phyloP scores from a whole-genome alignment of 345 rosid species.

The Ceriops decandra region DNA sequence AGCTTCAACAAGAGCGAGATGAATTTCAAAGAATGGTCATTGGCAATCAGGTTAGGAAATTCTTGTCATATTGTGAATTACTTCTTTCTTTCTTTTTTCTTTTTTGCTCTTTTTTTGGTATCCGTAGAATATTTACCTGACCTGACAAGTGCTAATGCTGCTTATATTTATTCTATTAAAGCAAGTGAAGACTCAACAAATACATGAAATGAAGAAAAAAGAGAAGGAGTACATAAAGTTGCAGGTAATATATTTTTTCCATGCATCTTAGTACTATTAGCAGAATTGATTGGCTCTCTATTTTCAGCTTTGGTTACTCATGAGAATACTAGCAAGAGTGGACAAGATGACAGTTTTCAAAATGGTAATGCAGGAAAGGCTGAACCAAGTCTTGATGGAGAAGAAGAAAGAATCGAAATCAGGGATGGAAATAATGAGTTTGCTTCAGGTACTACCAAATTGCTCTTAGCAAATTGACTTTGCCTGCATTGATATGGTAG shows the following conservation, averaged over 20 bases:
- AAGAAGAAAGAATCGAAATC: conserved; percentile 97
- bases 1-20: conserved; percentile 90
- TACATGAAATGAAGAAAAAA: conserved; percentile 95
- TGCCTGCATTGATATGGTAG: not conserved
- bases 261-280: not conserved
- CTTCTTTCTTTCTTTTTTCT: not conserved
- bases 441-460: conserved; percentile 67
- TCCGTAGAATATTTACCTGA: not conserved
- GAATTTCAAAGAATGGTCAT: conserved; percentile 98
- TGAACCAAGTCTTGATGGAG: conserved; percentile 98
- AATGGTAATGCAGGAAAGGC: conserved; percentile 55
- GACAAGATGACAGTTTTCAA: no score
- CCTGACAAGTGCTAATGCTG: conserved; percentile 11
- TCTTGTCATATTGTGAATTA: not conserved
- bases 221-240: conserved; percentile 95
- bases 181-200: conserved; percentile 98
- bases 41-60: conserved; percentile 71
- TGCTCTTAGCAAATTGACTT: not conserved
- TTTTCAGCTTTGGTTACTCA: not conserved
- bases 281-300: not conserved
- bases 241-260: conserved; percentile 49
- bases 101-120: not conserved
- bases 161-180: conserved; percentile 34
- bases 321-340: no score
- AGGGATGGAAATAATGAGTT: conserved; percentile 99